These are phyloP conservation scores for Leishmania mexicana DNA, from an alignment of 208 protist species.

Conservation along the genomic window DNA sequence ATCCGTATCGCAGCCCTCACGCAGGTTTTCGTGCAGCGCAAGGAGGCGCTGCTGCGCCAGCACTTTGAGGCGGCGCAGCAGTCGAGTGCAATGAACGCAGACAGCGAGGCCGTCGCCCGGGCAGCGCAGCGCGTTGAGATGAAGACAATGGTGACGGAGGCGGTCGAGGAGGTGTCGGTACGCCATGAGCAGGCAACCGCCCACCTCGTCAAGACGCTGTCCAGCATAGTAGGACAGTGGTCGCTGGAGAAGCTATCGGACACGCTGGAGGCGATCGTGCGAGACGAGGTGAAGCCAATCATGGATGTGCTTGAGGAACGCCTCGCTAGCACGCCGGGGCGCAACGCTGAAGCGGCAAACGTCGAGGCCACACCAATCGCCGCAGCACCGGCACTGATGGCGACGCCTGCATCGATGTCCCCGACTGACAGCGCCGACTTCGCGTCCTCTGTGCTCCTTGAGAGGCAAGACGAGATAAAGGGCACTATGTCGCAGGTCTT, in stretches of 20 bases:
- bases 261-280: conserved; percentile 46
- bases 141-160: conserved; percentile 54
- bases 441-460: neutral
- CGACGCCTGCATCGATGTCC: neutral
- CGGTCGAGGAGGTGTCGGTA: conserved; percentile 61
- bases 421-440: neutral
- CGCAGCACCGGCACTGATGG: neutral
- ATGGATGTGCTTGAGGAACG: conserved; percentile 47
- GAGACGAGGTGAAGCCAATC: conserved; percentile 39
- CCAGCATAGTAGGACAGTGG: conserved; percentile 58
- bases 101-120: conserved; percentile 28
- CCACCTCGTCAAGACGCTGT: conserved; percentile 62
- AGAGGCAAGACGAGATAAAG: conserved; percentile 7
- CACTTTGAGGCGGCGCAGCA: conserved; percentile 22
- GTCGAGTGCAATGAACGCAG: conserved; percentile 13
- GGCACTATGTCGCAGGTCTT: conserved; percentile 8
- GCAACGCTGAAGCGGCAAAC: neutral
- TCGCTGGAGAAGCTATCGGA: conserved; percentile 64
- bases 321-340: neutral
- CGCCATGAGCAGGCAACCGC: conserved; percentile 69
- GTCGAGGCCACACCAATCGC: neutral
- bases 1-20: conserved; percentile 23
- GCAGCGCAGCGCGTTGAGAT: conserved; percentile 41
- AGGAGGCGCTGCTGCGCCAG: conserved; percentile 30
- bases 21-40: conserved; percentile 21